A percentile compares a stretch with the other conserved stretches of the same genome.
Conservation (phyloP, 495 filamentous ascomycete genomes). For the Beverwykella pulmonaria region DNA sequence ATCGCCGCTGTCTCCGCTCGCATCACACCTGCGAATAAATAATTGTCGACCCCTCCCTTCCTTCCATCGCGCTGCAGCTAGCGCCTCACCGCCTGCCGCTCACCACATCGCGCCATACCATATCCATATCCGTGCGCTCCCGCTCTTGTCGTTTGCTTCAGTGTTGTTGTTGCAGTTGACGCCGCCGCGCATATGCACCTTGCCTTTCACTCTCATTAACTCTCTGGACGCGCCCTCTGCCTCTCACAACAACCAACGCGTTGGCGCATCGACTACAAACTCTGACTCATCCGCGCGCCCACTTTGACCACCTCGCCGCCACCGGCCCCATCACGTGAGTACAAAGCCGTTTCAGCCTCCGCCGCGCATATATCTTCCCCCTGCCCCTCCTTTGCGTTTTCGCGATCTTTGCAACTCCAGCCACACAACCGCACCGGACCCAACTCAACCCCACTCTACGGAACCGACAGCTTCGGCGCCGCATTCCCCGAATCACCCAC, state of each 20-base stretch:
- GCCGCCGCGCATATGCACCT: too few species aligned
- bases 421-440: constrained; percentile 1
- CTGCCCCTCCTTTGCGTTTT: constrained; percentile 16
- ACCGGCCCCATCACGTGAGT: constrained; percentile 29
- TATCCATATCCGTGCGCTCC: constrained; percentile 9
- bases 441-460: background rate
- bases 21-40: background rate
- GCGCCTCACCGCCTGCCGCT: too few species aligned
- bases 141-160: constrained; percentile 2
- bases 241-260: constrained; percentile 15
- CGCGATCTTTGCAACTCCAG: background rate
- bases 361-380: constrained; percentile 9
- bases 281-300: constrained; percentile 29
- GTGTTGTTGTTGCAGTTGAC: background rate
- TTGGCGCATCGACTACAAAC: background rate
- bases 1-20: background rate
- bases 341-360: constrained; percentile 25
- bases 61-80: too few species aligned
- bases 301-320: constrained; percentile 20
- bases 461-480: background rate
- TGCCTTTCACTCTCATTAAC: constrained; percentile 4
- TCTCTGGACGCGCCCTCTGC: background rate
- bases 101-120: background rate
- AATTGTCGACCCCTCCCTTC: too few species aligned
- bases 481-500: background rate